Percentiles rank a stretch among this genome's conserved stretches.
These are phyloP conservation scores for Aspergillus uvarum DNA, from an alignment of 2,329 filamentous ascomycete species.

Conservation along the genomic window DNA sequence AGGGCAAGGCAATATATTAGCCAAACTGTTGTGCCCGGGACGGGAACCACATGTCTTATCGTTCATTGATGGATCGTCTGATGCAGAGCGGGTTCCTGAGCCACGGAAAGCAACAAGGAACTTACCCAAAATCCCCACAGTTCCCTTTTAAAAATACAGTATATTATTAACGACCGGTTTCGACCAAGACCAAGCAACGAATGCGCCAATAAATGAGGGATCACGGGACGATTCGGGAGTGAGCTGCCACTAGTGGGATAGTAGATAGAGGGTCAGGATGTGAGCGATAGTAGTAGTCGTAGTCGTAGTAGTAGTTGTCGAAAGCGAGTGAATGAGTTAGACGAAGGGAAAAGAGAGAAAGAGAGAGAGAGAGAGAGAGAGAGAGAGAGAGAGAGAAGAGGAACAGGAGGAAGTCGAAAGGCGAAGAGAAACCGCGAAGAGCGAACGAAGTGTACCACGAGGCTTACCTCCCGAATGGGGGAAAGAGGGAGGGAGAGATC, in stretches of 20 bases:
- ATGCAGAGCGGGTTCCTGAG: neutral
- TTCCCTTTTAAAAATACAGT: neutral
- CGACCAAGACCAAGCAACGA: slow-evolving; percentile 1
- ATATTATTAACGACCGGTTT: neutral
- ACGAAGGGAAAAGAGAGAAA: slow-evolving; percentile 9
- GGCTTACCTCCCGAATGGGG: neutral
- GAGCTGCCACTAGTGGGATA: slow-evolving; percentile 10
- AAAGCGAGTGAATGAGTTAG: slow-evolving; percentile 6
- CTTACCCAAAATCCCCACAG: slow-evolving; percentile 10
- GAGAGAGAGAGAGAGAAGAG: neutral
- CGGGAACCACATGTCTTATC: neutral
- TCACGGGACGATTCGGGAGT: slow-evolving; percentile 11
- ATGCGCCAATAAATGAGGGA: slow-evolving; percentile 19
- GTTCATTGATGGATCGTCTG: neutral
- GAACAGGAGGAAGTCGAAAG: slow-evolving; percentile 2
- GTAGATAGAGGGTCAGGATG: slow-evolving; percentile 1
- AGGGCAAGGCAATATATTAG: neutral
- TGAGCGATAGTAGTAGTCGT: neutral
- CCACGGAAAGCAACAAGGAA: neutral
- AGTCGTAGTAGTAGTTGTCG: too few relatives aligned
- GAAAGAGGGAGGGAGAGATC: slow-evolving; percentile 1
- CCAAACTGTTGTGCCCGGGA: neutral
- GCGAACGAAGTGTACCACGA: neutral
- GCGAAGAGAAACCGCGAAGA: slow-evolving; percentile 3
- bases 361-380: slow-evolving; percentile 4